These are phyloP conservation scores for Salvia rosmarinus DNA, from an alignment of 257 asterid species.

Conservation along the genomic window DNA sequence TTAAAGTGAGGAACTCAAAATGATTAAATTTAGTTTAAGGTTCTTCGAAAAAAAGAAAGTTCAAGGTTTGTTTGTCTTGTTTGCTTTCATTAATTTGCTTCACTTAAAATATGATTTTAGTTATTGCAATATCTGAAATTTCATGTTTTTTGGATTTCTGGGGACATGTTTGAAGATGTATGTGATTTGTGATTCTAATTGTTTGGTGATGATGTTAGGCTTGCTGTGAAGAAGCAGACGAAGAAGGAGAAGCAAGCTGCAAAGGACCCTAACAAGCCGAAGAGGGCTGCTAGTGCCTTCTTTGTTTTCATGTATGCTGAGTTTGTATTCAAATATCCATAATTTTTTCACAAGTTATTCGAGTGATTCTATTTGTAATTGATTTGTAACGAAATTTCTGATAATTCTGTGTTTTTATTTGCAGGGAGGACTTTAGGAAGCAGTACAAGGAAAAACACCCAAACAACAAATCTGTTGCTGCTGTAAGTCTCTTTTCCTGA, in stretches of 20 bases:
- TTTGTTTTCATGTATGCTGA: conserved; percentile 64
- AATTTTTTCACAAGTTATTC: not conserved
- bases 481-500: conserved; percentile 41
- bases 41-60: no score
- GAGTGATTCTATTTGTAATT: not conserved
- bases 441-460: conserved; percentile 66
- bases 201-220: conserved; percentile 39
- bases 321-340: not conserved
- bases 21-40: no score
- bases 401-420: conserved; percentile 1
- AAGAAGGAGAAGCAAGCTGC: conserved; percentile 54
- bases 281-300: conserved; percentile 74
- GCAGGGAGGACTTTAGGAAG: conserved; percentile 70
- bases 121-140: not conserved
- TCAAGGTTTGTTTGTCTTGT: not conserved
- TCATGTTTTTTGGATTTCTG: not conserved
- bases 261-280: conserved; percentile 79
- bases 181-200: not conserved
- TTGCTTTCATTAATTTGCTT: not conserved
- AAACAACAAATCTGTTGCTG: conserved; percentile 68
- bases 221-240: conserved; percentile 55
- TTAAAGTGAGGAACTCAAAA: not conserved
- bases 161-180: not conserved
- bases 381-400: not conserved
- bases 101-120: not conserved